A percentile compares a stretch with the other conserved stretches of the same genome.
These are phyloP conservation scores for Condylostoma magnum DNA, from an alignment of 169 alveolate species.

Conservation along the genomic window DNA sequence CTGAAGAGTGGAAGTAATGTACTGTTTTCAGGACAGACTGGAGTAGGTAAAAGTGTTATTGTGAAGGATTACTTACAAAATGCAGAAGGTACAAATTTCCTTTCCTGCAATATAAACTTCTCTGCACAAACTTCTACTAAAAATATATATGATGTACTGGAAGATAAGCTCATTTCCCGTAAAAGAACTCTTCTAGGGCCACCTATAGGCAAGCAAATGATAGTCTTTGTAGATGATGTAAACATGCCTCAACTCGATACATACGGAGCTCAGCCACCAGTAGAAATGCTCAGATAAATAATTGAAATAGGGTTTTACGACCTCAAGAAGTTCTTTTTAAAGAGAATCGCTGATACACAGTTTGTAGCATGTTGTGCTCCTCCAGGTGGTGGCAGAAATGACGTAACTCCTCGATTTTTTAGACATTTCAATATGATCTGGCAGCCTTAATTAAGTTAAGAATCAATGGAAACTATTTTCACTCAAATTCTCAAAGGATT, in stretches of 20 bases:
- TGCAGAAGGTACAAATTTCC: neutral
- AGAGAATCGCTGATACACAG: conserved; percentile 72
- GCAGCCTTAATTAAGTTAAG: conserved; percentile 79
- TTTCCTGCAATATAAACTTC: conserved; percentile 62
- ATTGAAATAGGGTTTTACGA: conserved; percentile 92
- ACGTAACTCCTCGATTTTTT: conserved; percentile 85
- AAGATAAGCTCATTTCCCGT: conserved; percentile 78
- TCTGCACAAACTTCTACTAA: conserved; percentile 89
- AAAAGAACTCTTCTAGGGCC: conserved; percentile 90
- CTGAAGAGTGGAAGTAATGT: conserved; percentile 74
- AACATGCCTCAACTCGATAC: conserved; percentile 89
- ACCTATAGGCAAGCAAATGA: conserved; percentile 90
- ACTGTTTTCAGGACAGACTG: conserved; percentile 89
- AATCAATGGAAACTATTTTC: conserved; percentile 86
- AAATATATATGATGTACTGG: conserved; percentile 85
- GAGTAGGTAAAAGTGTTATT: conserved; percentile 91
- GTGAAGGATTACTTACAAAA: conserved; percentile 80
- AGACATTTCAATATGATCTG: conserved; percentile 89
- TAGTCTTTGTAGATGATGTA: conserved; percentile 91
- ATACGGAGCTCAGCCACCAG: conserved; percentile 92
- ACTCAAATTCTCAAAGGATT: conserved; percentile 85
- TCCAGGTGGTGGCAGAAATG: conserved; percentile 92
- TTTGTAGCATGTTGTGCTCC: conserved; percentile 89
- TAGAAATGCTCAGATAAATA: conserved; percentile 88
- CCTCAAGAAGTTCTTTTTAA: conserved; percentile 76